phyloP scores from a whole-genome alignment of 2,329 filamentous ascomycete species.

The Fusarium abutilonis region DNA sequence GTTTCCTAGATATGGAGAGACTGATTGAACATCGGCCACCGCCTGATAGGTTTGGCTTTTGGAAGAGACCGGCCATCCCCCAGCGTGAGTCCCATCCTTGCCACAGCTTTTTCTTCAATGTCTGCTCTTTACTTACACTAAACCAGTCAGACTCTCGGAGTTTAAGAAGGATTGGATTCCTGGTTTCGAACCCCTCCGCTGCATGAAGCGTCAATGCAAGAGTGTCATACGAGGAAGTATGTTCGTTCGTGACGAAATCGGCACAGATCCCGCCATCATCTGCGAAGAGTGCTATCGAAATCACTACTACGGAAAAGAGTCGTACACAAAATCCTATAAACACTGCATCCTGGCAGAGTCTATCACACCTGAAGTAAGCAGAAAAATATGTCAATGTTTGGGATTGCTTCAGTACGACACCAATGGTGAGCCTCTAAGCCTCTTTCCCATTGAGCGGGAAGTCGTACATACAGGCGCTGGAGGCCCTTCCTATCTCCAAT shows the following conservation, averaged over 20 bases:
- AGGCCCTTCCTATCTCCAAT: neutral
- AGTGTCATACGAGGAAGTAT: constrained; percentile 34
- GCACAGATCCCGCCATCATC: constrained; percentile 14
- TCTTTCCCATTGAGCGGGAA: constrained; percentile 24
- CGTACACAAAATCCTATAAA: constrained; percentile 35
- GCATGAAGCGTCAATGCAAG: constrained; percentile 30
- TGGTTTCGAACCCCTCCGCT: constrained; percentile 28
- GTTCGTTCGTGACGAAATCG: constrained; percentile 20
- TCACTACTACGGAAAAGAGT: constrained; percentile 18
- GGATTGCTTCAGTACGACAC: neutral
- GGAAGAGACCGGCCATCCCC: constrained; percentile 38
- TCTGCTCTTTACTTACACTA: neutral
- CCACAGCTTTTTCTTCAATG: no score
- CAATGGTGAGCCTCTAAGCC: neutral
- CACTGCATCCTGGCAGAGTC: constrained; percentile 28
- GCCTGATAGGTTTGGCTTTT: constrained; percentile 28
- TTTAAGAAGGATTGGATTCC: constrained; percentile 23
- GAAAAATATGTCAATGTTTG: constrained; percentile 30
- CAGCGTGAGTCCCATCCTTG: constrained; percentile 22
- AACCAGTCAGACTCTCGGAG: constrained; percentile 23
- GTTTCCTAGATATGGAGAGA: constrained; percentile 38
- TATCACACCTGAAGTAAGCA: constrained; percentile 32
- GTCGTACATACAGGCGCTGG: constrained; percentile 1
- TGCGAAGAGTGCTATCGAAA: constrained; percentile 35
- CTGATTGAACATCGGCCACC: constrained; percentile 37